Evolutionary conservation across 1,284 basidiomycete species (phyloP), one percentile per base, ranked within the genome.

Genomic region (Amylostereum chailletii): DNA sequence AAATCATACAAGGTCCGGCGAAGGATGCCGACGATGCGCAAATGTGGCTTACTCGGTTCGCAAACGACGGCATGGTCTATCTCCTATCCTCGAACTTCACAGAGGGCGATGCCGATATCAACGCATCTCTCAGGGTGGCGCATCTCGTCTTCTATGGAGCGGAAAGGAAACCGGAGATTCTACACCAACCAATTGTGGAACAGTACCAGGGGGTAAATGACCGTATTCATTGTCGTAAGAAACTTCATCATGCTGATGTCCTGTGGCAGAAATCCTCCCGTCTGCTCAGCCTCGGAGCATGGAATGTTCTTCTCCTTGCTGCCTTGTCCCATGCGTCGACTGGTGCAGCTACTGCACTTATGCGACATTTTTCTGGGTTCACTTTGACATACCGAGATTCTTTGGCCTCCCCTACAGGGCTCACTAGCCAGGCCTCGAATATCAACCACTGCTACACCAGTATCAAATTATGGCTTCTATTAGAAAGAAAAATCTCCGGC

Each of bases 381-480:
- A 68, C 73, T 5, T 53, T 58, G 33, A 63, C 66, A 9, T 80
- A 81, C 57, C 69, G 71, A 55, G 60, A 62, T 19, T 66, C 72
- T 2, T 63, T 86, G 32, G 27, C 47, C 9, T 30, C 50, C 6
- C 46, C 48, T 37, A 36, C 41, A 10, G 48, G 46, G 3, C 32
- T 45, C 26, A 43, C 47, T 19, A 48, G 34, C 31, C 45, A 42
- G 3, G 72, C 75, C 41, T 69, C 70, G 1, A 80, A 83, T 53
- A 71, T 86, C 48, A 84, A 83, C 58, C 75, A 81, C 56, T 80
- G 79, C 2, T 83, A 81, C 57, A 72, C 79, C 32, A 71, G 80
- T 1, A 74, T 86, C 57, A 86, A 83, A 59, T 63, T 85, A 2
- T 87, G 84, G 84, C 61, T 86, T 7, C 62, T 86, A 51, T 63